Evolutionary conservation across 257 asterid genomes (phyloP), one percentile per base, ranked within the genome.

Genomic region (Fraxinus anomala): DNA sequence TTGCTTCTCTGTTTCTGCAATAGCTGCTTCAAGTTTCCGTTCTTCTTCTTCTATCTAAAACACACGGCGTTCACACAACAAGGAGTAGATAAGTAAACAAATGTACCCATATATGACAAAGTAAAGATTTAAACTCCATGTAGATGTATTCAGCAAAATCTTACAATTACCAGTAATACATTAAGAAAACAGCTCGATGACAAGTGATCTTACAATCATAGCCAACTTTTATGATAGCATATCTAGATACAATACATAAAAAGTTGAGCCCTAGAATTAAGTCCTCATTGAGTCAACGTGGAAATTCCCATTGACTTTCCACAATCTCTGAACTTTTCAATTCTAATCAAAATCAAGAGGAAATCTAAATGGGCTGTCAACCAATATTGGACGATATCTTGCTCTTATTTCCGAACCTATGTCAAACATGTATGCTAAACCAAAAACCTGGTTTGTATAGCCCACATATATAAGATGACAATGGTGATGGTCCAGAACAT

Each of bases 11-110:
- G 98, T 93, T 89, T 93, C 99, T 47, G 86, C 85, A 84, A 96
- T 96, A 71, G 96, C 98, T 68, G 99, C 96, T 91, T 93, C 98
- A 78, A 96, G 98, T 85, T 93, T 92, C 39, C 91, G 83, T 81
- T 96, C 99, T 83, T 92, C 99, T 82, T 93, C 99, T 89, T 92
- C 98, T 84, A 96, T 93, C 99, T 95, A 68, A 82, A 68, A 78
- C 8, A 11, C 36, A 63, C 0, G 3, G 34, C 28, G 2, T 63
- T 11, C 30, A 63, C 19, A 63, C 17, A 2, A 11, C 17, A 63
- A 24, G 66, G 13, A n/a, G 69, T 63, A 23, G 69, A 63, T 63
- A 63, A 63, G 34, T 6, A 21, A 13, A 63, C 69, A 24, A 63
- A n/a, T 63, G 69, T 70, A 83, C 73, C 39, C 80, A 83, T 72